These are phyloP conservation scores for Colletotrichum sp. DNA, from an alignment of 2,329 filamentous ascomycete genomes.

Conservation along the genomic window DNA sequence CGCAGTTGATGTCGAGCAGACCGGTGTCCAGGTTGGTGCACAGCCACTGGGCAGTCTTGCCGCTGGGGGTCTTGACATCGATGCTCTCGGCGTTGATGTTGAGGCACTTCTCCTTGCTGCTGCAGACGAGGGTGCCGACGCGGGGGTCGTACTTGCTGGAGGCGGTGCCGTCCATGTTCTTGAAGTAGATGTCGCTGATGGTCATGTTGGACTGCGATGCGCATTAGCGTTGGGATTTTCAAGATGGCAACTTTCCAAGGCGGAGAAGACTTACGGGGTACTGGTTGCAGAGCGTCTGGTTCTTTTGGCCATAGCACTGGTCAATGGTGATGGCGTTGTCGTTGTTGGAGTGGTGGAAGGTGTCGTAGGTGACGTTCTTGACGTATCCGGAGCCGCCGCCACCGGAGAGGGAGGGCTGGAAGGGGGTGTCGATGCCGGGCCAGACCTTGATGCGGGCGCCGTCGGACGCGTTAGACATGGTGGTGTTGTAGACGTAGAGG, in stretches of 20 bases:
- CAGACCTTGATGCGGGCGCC: constrained; percentile 78
- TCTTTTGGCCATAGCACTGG: constrained; percentile 22
- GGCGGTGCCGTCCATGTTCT: constrained; percentile 17
- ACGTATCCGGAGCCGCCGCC: constrained; percentile 67
- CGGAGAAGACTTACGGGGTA: constrained; percentile 5
- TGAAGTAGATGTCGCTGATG: constrained; percentile 23
- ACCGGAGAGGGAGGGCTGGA: constrained; percentile 59
- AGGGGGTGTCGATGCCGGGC: constrained; percentile 54
- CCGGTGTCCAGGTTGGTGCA: constrained; percentile 17
- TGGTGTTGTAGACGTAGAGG: constrained; percentile 67
- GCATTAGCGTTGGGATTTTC: neutral
- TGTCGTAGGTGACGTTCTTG: constrained; percentile 71
- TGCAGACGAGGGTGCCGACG: constrained; percentile 21
- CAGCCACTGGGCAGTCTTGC: constrained; percentile 13
- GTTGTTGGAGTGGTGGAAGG: constrained; percentile 64
- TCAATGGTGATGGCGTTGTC: constrained; percentile 46
- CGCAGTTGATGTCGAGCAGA: constrained; percentile 18
- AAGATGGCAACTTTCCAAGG: no score
- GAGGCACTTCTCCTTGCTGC: constrained; percentile 13
- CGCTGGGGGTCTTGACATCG: constrained; percentile 17
- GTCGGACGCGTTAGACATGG: constrained; percentile 65
- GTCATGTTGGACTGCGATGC: constrained; percentile 10
- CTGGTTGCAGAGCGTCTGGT: constrained; percentile 20
- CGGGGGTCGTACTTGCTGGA: constrained; percentile 20
- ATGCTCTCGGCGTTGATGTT: constrained; percentile 21